Conservation (phyloP, 192 early-diverging fungal genomes). For the Diversispora epigaea region DNA sequence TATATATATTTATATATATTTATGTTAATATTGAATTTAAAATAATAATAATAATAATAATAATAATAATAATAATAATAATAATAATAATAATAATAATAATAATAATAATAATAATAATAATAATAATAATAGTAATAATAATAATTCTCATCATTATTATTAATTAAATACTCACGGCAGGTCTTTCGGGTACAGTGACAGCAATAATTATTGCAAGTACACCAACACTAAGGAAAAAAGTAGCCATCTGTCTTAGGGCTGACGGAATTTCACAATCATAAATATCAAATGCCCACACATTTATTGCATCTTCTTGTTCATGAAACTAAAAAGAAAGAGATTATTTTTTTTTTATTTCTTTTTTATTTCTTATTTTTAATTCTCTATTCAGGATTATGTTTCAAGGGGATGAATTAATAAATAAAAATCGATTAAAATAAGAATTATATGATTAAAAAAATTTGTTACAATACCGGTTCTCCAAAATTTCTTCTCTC, state of each 20-base stretch:
- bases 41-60: background rate
- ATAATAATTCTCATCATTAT: background rate
- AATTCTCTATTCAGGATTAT: no score
- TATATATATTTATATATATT: background rate
- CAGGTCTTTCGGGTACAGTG: background rate
- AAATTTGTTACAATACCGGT: background rate
- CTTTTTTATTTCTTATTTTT: no score
- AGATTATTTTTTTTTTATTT: background rate
- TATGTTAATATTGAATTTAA: background rate
- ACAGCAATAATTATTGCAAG: background rate
- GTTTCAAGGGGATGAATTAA: no score
- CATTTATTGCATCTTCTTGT: constrained; percentile 20
- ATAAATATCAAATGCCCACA: constrained; percentile 14
- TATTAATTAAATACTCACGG: background rate
- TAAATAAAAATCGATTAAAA: background rate
- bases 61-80: background rate
- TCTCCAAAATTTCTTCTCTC: constrained; percentile 6
- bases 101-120: background rate
- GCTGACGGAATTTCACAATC: background rate
- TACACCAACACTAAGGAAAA: background rate
- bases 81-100: background rate
- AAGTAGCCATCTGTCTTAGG: background rate
- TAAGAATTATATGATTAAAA: background rate
- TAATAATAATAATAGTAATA: background rate
- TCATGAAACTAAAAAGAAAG: constrained; percentile 13